Base-by-base conservation (phyloP, 2,329 filamentous ascomycete species). In the Aspergillus carbonarius region DNA sequence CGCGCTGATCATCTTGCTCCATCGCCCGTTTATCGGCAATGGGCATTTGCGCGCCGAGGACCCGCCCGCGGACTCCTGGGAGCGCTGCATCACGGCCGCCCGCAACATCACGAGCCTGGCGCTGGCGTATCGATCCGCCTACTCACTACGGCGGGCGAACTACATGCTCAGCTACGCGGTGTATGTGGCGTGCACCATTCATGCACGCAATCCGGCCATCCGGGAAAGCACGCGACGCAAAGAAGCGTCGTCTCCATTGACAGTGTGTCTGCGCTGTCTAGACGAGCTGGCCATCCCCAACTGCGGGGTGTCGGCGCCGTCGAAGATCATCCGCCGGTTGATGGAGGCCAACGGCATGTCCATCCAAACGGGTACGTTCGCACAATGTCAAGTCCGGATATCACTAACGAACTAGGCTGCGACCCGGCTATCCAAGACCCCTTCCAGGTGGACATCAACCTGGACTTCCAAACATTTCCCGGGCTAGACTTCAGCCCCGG, bases 111-210 rank as follows among this genome's bases (percentile, higher is more conserved):
- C 76, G 17, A 70, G 73, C 54, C 66, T 77, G 5, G 69, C 71
- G 7, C 53, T 66, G 18, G 62, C 63, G 10, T 81, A 79, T 53
- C 71, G 74, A 42, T 67, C 70, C 1, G 70, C 72, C 0, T 79
- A 79, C 40, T 76, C 73, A 0, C 68, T 80, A 0, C 71, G 75
- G 1, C 70, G 73, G 2, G 76, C 76, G 0, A 75, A 75, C 1
- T 80, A 79, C 63, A 58, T 80, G 4, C 68, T 79, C 4, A 75
- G 73, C 20, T 80, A 80, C 52, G 74, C 76, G 9, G 67, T 77
- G 2, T 80, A 79, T 64, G 74, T 78, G 13, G 72, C 76, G 3
- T 76, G 74, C 58, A 77, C 75, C 0, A 77, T 78, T 48, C 76
- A 78, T 52, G 74, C 76, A 5, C 69, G 75, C 27, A 78, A 76